phyloP scores from a whole-genome alignment of 192 early-diverging fungal genomes.

The Dissophora globulifera region DNA sequence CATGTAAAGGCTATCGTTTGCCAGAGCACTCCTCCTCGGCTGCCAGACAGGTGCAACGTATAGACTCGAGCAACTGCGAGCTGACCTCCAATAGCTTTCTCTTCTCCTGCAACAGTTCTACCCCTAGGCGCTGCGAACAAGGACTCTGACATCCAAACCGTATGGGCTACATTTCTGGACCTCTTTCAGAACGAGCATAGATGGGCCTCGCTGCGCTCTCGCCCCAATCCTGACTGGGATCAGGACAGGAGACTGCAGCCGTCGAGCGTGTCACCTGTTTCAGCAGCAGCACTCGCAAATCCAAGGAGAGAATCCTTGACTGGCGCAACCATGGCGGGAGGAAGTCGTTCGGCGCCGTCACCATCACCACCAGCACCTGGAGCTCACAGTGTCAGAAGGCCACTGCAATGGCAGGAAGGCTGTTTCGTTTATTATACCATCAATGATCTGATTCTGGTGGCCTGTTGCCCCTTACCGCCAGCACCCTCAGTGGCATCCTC shows the following conservation, averaged over 20 bases:
- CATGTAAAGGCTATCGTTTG: constrained; percentile 28
- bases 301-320: too few relatives aligned
- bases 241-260: not conserved
- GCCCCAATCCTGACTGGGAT: not conserved
- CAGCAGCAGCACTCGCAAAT: too few relatives aligned
- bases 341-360: not conserved
- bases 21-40: not conserved
- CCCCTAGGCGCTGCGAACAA: not conserved
- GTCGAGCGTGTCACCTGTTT: too few relatives aligned
- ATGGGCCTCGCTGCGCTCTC: constrained; percentile 7
- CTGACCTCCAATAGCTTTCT: too few relatives aligned
- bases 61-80: too few relatives aligned
- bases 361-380: not conserved
- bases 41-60: too few relatives aligned
- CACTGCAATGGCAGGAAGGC: constrained; percentile 19
- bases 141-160: constrained; percentile 15
- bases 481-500: constrained; percentile 8
- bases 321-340: too few relatives aligned
- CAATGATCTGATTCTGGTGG: constrained; percentile 35
- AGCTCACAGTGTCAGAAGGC: not conserved
- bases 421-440: constrained; percentile 30
- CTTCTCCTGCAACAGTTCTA: constrained; percentile 1
- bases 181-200: constrained; percentile 26
- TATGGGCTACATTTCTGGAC: constrained; percentile 41
- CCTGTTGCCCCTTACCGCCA: constrained; percentile 34